Base-by-base conservation (phyloP, 345 rosid species). In the Capsella bursapastoris region DNA sequence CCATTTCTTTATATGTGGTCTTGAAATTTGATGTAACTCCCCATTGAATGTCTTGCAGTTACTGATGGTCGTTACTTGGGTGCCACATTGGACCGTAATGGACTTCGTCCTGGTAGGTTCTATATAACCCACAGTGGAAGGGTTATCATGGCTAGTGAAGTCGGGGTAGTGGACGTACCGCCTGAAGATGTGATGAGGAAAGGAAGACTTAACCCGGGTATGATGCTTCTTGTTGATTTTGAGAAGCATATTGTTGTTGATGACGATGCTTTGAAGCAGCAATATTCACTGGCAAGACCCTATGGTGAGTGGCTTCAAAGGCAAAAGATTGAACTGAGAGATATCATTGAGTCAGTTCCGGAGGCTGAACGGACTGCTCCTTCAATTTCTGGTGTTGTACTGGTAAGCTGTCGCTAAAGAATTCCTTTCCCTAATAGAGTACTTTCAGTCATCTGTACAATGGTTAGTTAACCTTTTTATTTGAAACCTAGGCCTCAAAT, bases 221-320 rank as follows among this genome's bases (percentile, higher is more conserved):
- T 96, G 99, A 92, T 96, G 99, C 99, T 96, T 70, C 81, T 96
- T 82, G 99, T 96, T 27, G 98, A 96, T 80, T 96, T 92, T 80
- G 95, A 96, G 71, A 96, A 96, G 74, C 98, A 88, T 75, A 74
- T 82, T 66, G 97, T 96, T 77, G 99, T 96, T 4, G 98, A 96
- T 60, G 99, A 96, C 45, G 92, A 92, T 50, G 98, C 96, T 65
- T 80, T 96, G 80, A 96, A 92, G 85, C 91, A 95, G 58, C 99
- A 92, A 61, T 95, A 95, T 83, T 90, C 99, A 31, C 55, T 82
- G 66, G 86, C 93, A 41, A 83, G 97, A 81, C 99, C 99, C 45
- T 96, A 90, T 76, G 92, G 93, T 4, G 92, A 96, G 40, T 96
- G 99, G 99, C 89, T 96, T 63, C 69, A 79, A 75, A 88, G 89